These are phyloP conservation scores for Xylaria castorea DNA, from an alignment of 495 filamentous ascomycete genomes.

Conservation along the genomic window DNA sequence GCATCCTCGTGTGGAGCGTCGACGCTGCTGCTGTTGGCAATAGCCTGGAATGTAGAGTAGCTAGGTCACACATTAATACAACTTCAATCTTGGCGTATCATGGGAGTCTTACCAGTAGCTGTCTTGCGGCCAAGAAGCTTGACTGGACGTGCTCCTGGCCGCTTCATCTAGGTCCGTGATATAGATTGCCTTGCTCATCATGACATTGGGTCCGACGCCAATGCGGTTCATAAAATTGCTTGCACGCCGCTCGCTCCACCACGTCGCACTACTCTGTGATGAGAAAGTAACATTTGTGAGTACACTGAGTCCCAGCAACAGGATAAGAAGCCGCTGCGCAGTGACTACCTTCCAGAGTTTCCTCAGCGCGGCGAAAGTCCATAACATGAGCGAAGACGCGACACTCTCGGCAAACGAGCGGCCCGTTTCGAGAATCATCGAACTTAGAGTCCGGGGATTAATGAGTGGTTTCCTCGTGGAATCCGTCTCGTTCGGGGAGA, in stretches of 20 bases:
- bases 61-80: conserved; percentile 35
- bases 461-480: conserved; percentile 60
- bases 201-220: conserved; percentile 76
- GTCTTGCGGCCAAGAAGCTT: conserved; percentile 38
- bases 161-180: conserved; percentile 80
- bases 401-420: conserved; percentile 73
- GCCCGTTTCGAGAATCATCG: conserved; percentile 73
- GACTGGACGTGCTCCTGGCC: conserved; percentile 45
- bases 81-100: conserved; percentile 28
- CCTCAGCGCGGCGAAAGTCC: conserved; percentile 66
- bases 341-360: conserved; percentile 72
- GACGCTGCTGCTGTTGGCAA: conserved; percentile 60
- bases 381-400: conserved; percentile 75
- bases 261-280: conserved; percentile 68
- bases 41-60: conserved; percentile 62
- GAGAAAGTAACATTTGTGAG: conserved; percentile 75
- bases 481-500: conserved; percentile 55
- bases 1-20: conserved; percentile 57
- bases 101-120: conserved; percentile 50
- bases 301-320: conserved; percentile 69
- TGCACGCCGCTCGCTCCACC: conserved; percentile 87
- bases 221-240: conserved; percentile 77
- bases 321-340: conserved; percentile 77
- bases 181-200: conserved; percentile 87
- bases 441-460: conserved; percentile 68